phyloP scores from a whole-genome alignment of 768 basidiomycete genomes.

The Lactifluus rugatus region DNA sequence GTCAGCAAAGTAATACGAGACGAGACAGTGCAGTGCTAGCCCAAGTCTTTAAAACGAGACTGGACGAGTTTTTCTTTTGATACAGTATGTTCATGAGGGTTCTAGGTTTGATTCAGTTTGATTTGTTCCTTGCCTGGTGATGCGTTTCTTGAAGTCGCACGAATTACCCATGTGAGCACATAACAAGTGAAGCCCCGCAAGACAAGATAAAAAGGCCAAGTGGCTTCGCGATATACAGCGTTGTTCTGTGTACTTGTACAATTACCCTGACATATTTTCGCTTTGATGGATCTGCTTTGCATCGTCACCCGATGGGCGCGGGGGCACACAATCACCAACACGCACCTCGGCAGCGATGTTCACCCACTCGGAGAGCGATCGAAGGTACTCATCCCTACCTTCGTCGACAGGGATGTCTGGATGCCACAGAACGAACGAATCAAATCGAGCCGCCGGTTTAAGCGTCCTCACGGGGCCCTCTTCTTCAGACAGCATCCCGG shows the following conservation, averaged over 20 bases:
- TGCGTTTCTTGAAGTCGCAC: neutral
- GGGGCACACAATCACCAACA: neutral
- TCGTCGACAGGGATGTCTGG: constrained; percentile 64
- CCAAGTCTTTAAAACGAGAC: neutral
- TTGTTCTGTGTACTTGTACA: neutral
- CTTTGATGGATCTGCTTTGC: constrained; percentile 2
- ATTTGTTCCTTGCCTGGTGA: neutral
- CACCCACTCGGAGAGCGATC: constrained; percentile 65
- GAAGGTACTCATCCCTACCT: constrained; percentile 59
- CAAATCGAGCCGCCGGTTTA: constrained; percentile 45
- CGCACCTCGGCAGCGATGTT: constrained; percentile 51
- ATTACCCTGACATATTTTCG: neutral
- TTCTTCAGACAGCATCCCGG: constrained; percentile 19
- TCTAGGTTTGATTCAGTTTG: neutral
- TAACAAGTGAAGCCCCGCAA: neutral
- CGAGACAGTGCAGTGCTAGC: neutral
- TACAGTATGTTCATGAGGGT: no score
- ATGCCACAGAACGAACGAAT: constrained; percentile 65
- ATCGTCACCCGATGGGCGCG: neutral
- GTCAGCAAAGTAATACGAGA: neutral
- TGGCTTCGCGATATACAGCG: neutral
- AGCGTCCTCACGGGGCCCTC: constrained; percentile 29
- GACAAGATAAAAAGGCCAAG: neutral
- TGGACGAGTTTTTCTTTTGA: no score
- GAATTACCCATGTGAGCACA: neutral